Evolutionary conservation across 495 filamentous ascomycete genomes (phyloP), one percentile per base, ranked within the genome.

Genomic region (Xylaria castorea): DNA sequence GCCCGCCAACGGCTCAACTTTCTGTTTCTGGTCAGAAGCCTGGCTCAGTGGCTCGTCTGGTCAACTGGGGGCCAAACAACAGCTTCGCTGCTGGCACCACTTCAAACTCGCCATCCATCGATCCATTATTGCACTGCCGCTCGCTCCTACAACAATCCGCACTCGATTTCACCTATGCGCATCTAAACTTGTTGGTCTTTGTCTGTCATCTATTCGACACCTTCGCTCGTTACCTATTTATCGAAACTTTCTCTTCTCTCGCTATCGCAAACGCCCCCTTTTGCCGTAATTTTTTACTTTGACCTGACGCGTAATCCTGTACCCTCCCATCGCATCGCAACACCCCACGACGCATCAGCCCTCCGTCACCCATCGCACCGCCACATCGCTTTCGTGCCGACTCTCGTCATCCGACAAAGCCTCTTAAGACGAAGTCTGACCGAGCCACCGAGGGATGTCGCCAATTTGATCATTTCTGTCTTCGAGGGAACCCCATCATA

Each of bases 201-300:
- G 53, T 40, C 38, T 63, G 68, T 63, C 68, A 25, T 40, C 11
- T 16, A 25, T 70, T 27, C 68, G 68, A 70, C 46, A 51, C 22
- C 46, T 40, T 70, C 68, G 68, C 46, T 70, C 68, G 68, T 63
- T 70, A 70, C 68, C 57, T 70, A n/a, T n/a, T n/a, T n/a, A 62
- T 50, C 44, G 12, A 53, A 51, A 27, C 40, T 22, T 68, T 70
- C 60, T 48, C 58, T 70, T 63, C 51, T 57, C 50, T 63, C 57
- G 46, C 68, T 70, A 46, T 63, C 53, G 68, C 68, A 34, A 63
- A 30, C 20, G 16, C 38, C 68, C 58, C 68, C 58, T 63, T 63
- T 70, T 68, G 22, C 62, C 68, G 32, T 70, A 61, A 62, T 53
- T 66, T 62, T 70, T 53, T 70, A 70, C 57, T 63, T 70, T 51